Percentiles rank a stretch among this genome's conserved stretches.
phyloP scores from a whole-genome alignment of 768 basidiomycete species.

The Hemileccinum rubropunctum region DNA sequence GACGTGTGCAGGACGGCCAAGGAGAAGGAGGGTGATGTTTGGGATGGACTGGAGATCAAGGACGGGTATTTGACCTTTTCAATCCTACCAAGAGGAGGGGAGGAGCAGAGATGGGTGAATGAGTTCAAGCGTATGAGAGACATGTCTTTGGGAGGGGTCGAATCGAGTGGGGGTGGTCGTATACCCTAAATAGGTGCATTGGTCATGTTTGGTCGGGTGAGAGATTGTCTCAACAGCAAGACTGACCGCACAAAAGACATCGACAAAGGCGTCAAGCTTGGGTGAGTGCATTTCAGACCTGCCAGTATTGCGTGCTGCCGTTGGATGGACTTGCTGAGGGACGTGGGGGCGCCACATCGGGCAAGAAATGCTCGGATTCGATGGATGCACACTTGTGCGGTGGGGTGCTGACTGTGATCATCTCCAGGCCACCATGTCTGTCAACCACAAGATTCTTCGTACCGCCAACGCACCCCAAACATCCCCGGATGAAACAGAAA shows the following conservation, averaged over 20 bases:
- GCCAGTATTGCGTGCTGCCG: slow-evolving; percentile 4
- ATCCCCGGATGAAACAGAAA: slow-evolving; percentile 89
- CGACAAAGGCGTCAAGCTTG: slow-evolving; percentile 62
- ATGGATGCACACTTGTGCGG: slow-evolving; percentile 49
- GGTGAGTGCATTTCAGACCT: slow-evolving; percentile 52
- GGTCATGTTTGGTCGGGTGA: slow-evolving; percentile 30
- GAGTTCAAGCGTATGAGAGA: slow-evolving; percentile 70
- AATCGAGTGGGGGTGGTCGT: slow-evolving; percentile 1
- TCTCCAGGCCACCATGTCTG: slow-evolving; percentile 54
- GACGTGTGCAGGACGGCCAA: slow-evolving; percentile 70
- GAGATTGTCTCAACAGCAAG: slow-evolving; percentile 5
- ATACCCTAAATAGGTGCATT: slow-evolving; percentile 19
- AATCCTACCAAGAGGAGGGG: slow-evolving; percentile 71
- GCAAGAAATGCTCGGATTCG: slow-evolving; percentile 36
- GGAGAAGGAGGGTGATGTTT: slow-evolving; percentile 53
- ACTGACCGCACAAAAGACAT: slow-evolving; percentile 30
- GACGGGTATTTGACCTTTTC: slow-evolving; percentile 81
- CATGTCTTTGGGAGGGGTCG: slow-evolving; percentile 12
- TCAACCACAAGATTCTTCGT: slow-evolving; percentile 87
- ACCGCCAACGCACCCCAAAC: slow-evolving; percentile 93
- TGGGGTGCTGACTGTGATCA: slow-evolving; percentile 43
- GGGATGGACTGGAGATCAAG: slow-evolving; percentile 81
- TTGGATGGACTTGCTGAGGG: slow-evolving; percentile 23
- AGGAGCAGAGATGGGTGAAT: slow-evolving; percentile 83
- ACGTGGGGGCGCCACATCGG: slow-evolving; percentile 12